Base-by-base conservation (phyloP, 768 basidiomycete species). In the Mycena albidolilacea region DNA sequence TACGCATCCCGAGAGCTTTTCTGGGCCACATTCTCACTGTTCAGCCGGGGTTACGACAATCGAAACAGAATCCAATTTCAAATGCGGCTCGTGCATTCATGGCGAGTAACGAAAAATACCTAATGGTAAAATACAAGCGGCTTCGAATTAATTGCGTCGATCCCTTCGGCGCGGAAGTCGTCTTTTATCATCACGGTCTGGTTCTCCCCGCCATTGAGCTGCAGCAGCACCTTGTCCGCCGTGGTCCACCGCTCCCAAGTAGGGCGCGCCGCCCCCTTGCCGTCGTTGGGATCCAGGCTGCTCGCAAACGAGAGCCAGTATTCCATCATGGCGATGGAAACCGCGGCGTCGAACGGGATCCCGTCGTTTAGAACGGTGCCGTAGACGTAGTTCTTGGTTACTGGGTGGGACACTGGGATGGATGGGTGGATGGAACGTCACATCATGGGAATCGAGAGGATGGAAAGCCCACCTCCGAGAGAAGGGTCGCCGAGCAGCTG, bases 101-200 rank as follows among this genome's bases (percentile, higher is more conserved):
- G 41, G 6, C 9, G 14, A 43, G 41, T 14, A 14, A n/a, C 37
- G 17, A 60, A 39, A 23, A 21, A 15, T 21, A 11, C 12, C 54
- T 67, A 46, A n/a, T 67, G 66, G 55, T 37, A 68, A 60, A 68
- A 60, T 38, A 68, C 58, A 30, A 68, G 66, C 41, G 55, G 54
- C 3, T 67, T 43, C 15, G 54, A n/a, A 39, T 23, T 67, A 10
- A 67, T 67, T 9, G 65, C 52, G 3, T 19, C 41, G 9, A 57
- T 46, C 6, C 66, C 66, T 30, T 57, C 23, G 8, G 41, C 39
- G 8, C 66, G 35, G 41, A 19, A 68, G 10, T 59, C 30, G 39
- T 48, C 44, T n/a, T 19, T 15, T 15, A 60, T 50, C 57, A 67
- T 57, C 23, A 30, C 44, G 5, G 39, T 6, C 11, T 58, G 5